phyloP scores from a whole-genome alignment of 352 stramenopile species.

The Globisporangium rhizosaccharum region DNA sequence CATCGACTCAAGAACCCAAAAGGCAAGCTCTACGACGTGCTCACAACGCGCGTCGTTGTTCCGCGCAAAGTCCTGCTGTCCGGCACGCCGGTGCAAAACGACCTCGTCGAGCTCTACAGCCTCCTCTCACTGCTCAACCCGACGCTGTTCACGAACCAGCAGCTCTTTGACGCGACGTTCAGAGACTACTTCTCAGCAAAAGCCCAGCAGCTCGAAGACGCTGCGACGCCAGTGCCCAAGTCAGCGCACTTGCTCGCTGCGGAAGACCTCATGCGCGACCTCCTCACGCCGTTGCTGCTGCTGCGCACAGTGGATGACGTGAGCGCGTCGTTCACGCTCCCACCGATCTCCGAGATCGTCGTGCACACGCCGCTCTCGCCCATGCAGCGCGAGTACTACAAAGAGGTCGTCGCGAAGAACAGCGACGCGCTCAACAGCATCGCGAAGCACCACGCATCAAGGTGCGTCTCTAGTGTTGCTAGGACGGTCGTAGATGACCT shows the following conservation, averaged over 20 bases:
- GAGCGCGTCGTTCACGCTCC: constrained; percentile 57
- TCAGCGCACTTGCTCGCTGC: constrained; percentile 20
- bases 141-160: constrained; percentile 63
- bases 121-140: constrained; percentile 83
- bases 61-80: constrained; percentile 58
- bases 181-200: constrained; percentile 65
- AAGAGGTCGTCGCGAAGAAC: constrained; percentile 69
- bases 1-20: constrained; percentile 87
- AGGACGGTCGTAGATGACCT: too few relatives aligned
- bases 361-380: constrained; percentile 69
- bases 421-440: constrained; percentile 44
- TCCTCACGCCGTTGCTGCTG: constrained; percentile 56
- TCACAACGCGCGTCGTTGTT: constrained; percentile 32
- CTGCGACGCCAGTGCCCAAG: constrained; percentile 13
- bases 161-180: constrained; percentile 49
- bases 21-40: constrained; percentile 41
- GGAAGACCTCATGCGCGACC: constrained; percentile 47
- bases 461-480: constrained; percentile 1
- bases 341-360: constrained; percentile 69
- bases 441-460: constrained; percentile 16
- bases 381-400: constrained; percentile 82
- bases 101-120: constrained; percentile 76
- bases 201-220: constrained; percentile 26
- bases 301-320: constrained; percentile 69
- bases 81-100: constrained; percentile 89